phyloP scores from a whole-genome alignment of 768 basidiomycete species.

The Auricularia sp. region DNA sequence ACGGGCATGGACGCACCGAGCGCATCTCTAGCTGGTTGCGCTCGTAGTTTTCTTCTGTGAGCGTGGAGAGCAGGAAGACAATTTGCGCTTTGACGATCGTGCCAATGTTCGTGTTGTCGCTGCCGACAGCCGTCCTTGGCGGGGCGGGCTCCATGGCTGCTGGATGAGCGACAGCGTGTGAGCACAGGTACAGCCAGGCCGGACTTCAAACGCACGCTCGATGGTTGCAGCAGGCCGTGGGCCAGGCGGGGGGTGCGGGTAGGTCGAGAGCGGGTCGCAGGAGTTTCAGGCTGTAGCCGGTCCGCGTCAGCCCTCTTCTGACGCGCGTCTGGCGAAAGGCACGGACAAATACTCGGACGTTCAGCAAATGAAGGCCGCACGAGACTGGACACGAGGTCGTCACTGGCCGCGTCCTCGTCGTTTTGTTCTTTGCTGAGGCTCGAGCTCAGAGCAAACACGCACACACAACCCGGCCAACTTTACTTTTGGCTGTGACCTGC shows the following conservation, averaged over 20 bases:
- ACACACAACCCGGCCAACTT: background rate
- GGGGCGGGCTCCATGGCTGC: background rate
- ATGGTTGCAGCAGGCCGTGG: background rate
- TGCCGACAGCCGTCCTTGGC: background rate
- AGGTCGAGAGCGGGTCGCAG: background rate
- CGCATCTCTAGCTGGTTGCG: constrained; percentile 91
- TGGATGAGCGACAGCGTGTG: background rate
- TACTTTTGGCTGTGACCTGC: too few species aligned
- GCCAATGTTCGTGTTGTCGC: constrained; percentile 49
- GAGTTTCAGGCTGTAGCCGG: background rate
- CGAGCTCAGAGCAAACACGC: background rate
- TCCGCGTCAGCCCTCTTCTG: background rate
- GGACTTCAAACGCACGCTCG: background rate
- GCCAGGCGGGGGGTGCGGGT: background rate
- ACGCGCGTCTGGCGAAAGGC: background rate
- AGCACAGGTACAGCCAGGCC: background rate
- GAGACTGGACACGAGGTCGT: background rate
- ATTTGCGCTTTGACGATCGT: constrained; percentile 96
- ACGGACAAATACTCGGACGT: background rate
- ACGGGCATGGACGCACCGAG: constrained; percentile 43
- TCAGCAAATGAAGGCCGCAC: background rate
- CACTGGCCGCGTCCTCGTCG: background rate
- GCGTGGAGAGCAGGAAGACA: constrained; percentile 90
- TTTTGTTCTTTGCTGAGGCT: background rate
- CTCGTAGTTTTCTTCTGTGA: constrained; percentile 95